Conservation (phyloP, 495 filamentous ascomycete species). For the Chaetomium tenue region DNA sequence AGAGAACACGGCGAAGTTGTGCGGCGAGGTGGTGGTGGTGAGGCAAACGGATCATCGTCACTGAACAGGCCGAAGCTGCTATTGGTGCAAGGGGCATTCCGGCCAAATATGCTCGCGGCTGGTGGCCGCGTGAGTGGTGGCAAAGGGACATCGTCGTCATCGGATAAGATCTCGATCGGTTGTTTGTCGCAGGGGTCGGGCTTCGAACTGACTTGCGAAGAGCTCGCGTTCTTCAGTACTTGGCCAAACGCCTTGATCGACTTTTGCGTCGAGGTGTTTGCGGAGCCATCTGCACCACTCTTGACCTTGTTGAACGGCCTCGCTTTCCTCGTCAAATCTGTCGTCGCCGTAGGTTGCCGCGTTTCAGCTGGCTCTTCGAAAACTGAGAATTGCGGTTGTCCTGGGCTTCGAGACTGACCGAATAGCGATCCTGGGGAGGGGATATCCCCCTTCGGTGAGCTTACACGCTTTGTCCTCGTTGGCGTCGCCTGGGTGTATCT, state of each 20-base stretch:
- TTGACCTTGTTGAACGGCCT: conserved; percentile 31
- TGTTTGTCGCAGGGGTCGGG: background rate
- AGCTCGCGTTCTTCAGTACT: conserved; percentile 4
- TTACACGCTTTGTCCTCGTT: conserved; percentile 20
- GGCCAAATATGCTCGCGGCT: background rate
- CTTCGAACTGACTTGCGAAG: background rate
- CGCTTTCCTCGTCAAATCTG: conserved; percentile 12
- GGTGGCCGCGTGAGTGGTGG: background rate
- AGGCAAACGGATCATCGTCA: conserved; percentile 26
- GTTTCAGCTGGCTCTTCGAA: background rate
- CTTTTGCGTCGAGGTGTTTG: conserved; percentile 9
- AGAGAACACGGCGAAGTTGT: background rate
- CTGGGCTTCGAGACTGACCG: background rate
- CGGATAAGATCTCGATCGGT: conserved; percentile 17
- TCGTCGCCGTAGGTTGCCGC: too few species aligned
- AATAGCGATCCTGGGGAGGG: background rate
- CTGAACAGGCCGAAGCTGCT: background rate
- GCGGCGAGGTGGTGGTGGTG: background rate
- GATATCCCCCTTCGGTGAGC: conserved; percentile 1
- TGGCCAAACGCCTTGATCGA: conserved; percentile 25
- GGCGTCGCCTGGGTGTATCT: conserved; percentile 8
- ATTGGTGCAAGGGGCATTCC: background rate
- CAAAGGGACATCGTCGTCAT: conserved; percentile 22
- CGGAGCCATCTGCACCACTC: conserved; percentile 23
- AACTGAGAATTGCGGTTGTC: background rate